These are phyloP conservation scores for Trichophyton benhamiae DNA, from an alignment of 2,329 filamentous ascomycete genomes.

Conservation along the genomic window DNA sequence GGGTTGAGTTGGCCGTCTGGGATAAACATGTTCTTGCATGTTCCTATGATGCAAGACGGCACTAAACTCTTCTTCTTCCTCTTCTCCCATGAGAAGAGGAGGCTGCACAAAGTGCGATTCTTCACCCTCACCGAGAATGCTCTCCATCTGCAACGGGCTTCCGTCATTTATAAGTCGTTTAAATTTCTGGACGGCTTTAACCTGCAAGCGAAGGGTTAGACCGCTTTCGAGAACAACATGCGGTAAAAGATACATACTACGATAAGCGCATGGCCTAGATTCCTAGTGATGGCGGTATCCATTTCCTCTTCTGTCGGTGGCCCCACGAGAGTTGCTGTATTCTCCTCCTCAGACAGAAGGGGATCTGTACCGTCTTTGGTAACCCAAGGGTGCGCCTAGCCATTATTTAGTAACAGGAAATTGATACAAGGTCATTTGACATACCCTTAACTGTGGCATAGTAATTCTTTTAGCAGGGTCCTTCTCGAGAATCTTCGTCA, in stretches of 20 bases:
- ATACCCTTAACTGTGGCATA: constrained; percentile 69
- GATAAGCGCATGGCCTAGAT: constrained; percentile 73
- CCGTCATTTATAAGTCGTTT: constrained; percentile 57
- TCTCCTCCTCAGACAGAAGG: constrained; percentile 70
- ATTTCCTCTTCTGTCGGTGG: constrained; percentile 82
- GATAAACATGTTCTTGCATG: background rate
- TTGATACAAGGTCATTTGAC: constrained; percentile 23
- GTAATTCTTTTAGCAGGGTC: constrained; percentile 70
- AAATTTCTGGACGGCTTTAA: constrained; percentile 85
- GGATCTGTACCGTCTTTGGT: constrained; percentile 67
- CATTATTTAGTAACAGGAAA: constrained; percentile 8
- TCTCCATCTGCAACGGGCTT: constrained; percentile 42
- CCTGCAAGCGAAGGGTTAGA: constrained; percentile 35
- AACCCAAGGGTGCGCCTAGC: constrained; percentile 82
- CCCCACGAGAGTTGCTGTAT: constrained; percentile 67
- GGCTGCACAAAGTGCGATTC: constrained; percentile 45
- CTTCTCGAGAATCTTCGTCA: constrained; percentile 66
- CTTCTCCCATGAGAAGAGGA: constrained; percentile 40
- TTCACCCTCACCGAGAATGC: constrained; percentile 46
- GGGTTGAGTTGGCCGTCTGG: background rate
- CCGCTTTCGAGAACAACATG: background rate
- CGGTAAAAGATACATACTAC: constrained; percentile 44
- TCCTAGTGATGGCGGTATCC: constrained; percentile 77
- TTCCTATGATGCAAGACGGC: background rate
- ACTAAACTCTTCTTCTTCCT: constrained; percentile 27